Evolutionary conservation across 2,329 filamentous ascomycete species (phyloP).

Genomic region (Fusarium anthophilum): DNA sequence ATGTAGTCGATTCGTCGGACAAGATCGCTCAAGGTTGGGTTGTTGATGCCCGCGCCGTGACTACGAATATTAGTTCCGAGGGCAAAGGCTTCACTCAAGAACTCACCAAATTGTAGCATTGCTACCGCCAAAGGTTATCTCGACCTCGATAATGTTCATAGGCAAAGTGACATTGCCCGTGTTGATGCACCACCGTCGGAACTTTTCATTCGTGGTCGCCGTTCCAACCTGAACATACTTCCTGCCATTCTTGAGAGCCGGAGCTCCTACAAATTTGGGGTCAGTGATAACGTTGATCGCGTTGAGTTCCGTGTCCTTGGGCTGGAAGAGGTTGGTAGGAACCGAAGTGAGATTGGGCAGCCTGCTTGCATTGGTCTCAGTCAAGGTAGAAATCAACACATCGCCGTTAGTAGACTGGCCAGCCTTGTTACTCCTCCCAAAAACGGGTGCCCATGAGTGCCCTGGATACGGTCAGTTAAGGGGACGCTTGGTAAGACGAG

Average conservation of each 20-base stretch:
- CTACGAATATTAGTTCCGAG: not conserved
- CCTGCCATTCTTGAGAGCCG: not conserved
- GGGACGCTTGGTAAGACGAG: rapidly evolving
- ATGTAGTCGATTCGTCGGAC: not conserved
- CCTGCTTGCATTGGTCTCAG: not conserved
- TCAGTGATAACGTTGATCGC: not conserved
- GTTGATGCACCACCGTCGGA: not conserved
- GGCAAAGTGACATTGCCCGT: not conserved
- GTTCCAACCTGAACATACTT: not conserved
- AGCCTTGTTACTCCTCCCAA: not conserved
- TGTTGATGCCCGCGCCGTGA: not conserved
- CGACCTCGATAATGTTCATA: not conserved
- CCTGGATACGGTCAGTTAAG: not conserved
- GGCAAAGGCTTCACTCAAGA: rapidly evolving
- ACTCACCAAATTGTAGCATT: not conserved
- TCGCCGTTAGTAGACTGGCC: not conserved
- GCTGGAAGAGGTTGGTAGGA: not conserved
- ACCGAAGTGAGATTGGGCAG: not conserved
- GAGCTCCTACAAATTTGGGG: not conserved
- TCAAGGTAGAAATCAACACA: not conserved
- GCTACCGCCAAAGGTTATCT: not conserved
- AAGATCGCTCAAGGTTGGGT: not conserved
- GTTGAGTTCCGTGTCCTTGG: not conserved
- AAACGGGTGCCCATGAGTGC: not conserved
- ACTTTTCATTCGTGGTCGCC: not conserved